Percentiles rank a stretch among this genome's conserved stretches.
Evolutionary conservation across 2,329 filamentous ascomycete genomes (phyloP).

Genomic region (Teratosphaeriaceae sp.): DNA sequence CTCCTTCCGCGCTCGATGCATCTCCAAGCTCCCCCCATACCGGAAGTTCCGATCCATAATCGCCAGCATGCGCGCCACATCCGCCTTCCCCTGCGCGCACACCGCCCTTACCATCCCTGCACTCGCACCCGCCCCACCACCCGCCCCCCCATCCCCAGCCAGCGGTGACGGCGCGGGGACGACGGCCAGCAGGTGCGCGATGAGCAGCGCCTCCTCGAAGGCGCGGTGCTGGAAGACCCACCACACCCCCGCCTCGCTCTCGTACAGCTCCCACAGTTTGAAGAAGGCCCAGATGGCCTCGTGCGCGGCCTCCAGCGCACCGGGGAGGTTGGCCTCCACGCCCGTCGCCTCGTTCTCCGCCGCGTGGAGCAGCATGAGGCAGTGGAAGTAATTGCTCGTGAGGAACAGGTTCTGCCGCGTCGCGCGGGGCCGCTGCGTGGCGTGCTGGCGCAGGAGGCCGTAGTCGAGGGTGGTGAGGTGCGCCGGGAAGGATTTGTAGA

Average conservation of each 20-base stretch:
- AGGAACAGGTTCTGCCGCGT: conserved; percentile 71
- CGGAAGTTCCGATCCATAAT: conserved; percentile 33
- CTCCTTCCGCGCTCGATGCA: conserved; percentile 41
- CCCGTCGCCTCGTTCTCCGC: conserved; percentile 56
- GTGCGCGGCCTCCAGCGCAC: conserved; percentile 67
- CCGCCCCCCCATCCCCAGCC: conserved; percentile 3
- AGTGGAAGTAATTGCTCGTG: conserved; percentile 77
- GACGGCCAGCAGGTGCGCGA: conserved; percentile 18
- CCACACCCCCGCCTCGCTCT: conserved; percentile 69
- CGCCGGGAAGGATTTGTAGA: conserved; percentile 67
- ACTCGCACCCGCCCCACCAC: conserved; percentile 17
- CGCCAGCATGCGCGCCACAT: conserved; percentile 39
- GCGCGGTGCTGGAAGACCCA: conserved; percentile 80
- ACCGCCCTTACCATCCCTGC: too few species aligned
- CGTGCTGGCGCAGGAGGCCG: conserved; percentile 51
- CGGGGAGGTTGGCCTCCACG: conserved; percentile 54
- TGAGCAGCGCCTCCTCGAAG: conserved; percentile 59
- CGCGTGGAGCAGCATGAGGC: conserved; percentile 71
- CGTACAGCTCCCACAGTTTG: conserved; percentile 61
- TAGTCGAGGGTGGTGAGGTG: conserved; percentile 63
- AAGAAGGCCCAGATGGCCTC: conserved; percentile 71
- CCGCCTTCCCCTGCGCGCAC: conserved; percentile 34
- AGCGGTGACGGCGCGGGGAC: not conserved
- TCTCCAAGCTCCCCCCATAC: conserved; percentile 38
- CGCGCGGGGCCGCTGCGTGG: conserved; percentile 55